Base-by-base conservation (phyloP, 495 filamentous ascomycete species). In the Jackrogersella multiformis region DNA sequence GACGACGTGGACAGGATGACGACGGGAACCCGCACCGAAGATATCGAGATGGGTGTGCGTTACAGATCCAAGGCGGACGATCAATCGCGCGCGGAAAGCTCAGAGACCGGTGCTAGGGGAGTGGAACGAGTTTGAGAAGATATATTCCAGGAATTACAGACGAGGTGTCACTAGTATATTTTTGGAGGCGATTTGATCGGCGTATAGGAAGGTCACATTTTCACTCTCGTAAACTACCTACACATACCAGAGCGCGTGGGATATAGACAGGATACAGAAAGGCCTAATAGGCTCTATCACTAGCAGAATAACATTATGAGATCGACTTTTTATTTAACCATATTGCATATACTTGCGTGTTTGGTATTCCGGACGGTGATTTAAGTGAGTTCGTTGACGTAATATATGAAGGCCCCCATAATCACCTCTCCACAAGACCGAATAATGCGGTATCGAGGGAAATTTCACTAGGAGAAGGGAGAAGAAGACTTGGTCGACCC, bases 1-100 rank as follows among this genome's bases (percentile, higher is more conserved):
- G 76, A 78, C 54, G 79, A 78, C 36, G 75, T 73, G 36, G 79
- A 79, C 48, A 70, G 68, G 2, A 48, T 76, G 10, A 26, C 56
- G 10, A 26, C 56, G 36, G 51, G 54, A 5, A 63, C 64, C 15
- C 24, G 41, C 26, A 39, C 56, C 1, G 66, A 65, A n/a, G 73
- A 73, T 9, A 75, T 75, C 56, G 73, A 75, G 32, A 10, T 75
- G 5, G 70, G 64, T 4, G 46, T 75, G 24, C 73, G 73, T 34
- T 68, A 64, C 20, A 55, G 73, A 23, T 48, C 66, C 2, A 71
- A 75, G 42, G 53, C 44, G 5, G 62, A 65, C 1, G 36, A 64
- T 10, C 36, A 48, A 9, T 61, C 61, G 12, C 64, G 56, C 18
- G 53, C 57, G 0, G 68, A 68, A 15, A 52, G 61, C 26, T 71